Percentiles rank a stretch among this genome's conserved stretches.
These are phyloP conservation scores for Heritiera littoralis DNA, from an alignment of 345 rosid species.

Conservation along the genomic window DNA sequence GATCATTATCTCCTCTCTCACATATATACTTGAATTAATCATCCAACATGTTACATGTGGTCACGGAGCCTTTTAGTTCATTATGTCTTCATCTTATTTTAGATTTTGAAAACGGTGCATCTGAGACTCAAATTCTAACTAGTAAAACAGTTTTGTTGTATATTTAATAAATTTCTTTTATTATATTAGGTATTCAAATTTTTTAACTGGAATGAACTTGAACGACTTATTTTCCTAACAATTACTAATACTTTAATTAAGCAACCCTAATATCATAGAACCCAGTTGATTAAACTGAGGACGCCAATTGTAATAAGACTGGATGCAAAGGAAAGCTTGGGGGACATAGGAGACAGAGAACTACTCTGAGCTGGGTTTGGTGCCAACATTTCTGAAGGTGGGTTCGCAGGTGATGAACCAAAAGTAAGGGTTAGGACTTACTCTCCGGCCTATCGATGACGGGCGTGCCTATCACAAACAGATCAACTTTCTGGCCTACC, in stretches of 20 bases:
- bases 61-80: no score
- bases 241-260: not conserved
- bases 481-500: constrained; percentile 34
- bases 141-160: no score
- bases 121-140: no score
- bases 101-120: no score
- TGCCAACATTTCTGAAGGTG: constrained; percentile 20
- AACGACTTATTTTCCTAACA: not conserved
- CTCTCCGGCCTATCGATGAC: not conserved
- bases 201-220: not conserved
- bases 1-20: no score
- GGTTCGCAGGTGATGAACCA: not conserved
- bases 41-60: no score
- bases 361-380: constrained; percentile 20
- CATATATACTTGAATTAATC: no score
- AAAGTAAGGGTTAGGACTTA: constrained; percentile 7
- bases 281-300: not conserved
- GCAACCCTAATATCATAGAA: not conserved
- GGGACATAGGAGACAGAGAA: not conserved
- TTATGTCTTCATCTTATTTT: no score
- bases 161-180: no score
- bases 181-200: no score
- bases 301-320: constrained; percentile 9
- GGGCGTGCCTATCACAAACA: no score
- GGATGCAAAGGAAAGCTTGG: constrained; percentile 1